Percentiles rank a stretch among this genome's conserved stretches.
These are phyloP conservation scores for Leccinum uliginosum DNA, from an alignment of 768 basidiomycete genomes.

Conservation along the genomic window DNA sequence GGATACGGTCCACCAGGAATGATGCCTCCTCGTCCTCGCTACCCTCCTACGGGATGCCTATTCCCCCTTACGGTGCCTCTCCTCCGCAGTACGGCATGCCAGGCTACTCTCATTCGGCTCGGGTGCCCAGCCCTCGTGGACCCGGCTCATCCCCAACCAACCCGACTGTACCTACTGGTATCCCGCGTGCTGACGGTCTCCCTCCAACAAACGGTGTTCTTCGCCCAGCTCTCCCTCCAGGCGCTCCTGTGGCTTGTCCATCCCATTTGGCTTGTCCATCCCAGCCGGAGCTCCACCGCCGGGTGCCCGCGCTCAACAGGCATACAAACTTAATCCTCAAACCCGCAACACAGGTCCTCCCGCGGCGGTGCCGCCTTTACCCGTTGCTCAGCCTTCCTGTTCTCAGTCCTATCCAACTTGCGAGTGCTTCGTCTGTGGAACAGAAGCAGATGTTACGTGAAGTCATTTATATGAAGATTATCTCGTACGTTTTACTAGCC, in stretches of 20 bases:
- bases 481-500: conserved; percentile 49
- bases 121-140: conserved; percentile 61
- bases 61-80: conserved; percentile 68
- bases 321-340: conserved; percentile 32
- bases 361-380: conserved; percentile 30
- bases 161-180: conserved; percentile 51
- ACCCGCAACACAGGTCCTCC: conserved; percentile 35
- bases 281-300: conserved; percentile 45
- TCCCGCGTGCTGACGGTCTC: conserved; percentile 63
- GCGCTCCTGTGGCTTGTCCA: conserved; percentile 40
- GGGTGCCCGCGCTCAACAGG: conserved; percentile 31
- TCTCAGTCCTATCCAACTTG: conserved; percentile 60
- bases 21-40: conserved; percentile 85
- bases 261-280: too few relatives aligned
- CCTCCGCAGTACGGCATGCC: conserved; percentile 76
- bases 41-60: conserved; percentile 74
- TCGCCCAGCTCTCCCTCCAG: conserved; percentile 42
- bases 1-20: conserved; percentile 83
- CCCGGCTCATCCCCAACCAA: conserved; percentile 68
- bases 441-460: conserved; percentile 99
- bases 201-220: conserved; percentile 52
- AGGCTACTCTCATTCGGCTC: conserved; percentile 59
- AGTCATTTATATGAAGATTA: conserved; percentile 90
- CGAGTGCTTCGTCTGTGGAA: conserved; percentile 63
- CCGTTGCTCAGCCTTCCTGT: conserved; percentile 45